phyloP scores from a whole-genome alignment of 179 eudicot genomes.

The Spinacia oleracea region DNA sequence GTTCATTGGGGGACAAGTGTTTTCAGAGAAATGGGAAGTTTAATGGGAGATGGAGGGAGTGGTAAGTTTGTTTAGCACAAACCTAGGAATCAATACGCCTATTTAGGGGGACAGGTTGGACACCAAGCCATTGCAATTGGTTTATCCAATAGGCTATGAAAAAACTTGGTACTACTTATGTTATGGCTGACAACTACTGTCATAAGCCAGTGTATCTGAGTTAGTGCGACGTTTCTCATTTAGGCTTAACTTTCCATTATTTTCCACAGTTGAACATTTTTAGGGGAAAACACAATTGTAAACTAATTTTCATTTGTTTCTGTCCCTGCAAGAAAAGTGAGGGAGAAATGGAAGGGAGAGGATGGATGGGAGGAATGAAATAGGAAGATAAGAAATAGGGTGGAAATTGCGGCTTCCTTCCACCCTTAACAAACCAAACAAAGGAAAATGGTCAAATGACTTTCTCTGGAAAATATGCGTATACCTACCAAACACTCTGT shows the following conservation, averaged over 20 bases:
- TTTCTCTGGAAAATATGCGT: too few relatives aligned
- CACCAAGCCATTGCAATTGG: background rate
- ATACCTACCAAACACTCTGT: background rate
- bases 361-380: background rate
- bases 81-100: constrained; percentile 4
- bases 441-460: background rate
- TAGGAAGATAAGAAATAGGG: background rate
- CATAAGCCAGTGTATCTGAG: background rate
- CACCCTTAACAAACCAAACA: background rate
- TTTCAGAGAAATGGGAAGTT: too few relatives aligned
- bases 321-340: background rate
- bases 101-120: background rate
- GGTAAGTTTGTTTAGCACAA: constrained; percentile 4
- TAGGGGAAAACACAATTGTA: background rate
- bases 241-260: background rate
- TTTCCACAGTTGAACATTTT: background rate
- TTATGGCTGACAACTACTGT: background rate
- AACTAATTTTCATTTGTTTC: too few relatives aligned
- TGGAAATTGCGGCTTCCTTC: background rate
- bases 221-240: background rate
- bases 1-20: too few relatives aligned
- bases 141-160: background rate
- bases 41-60: too few relatives aligned
- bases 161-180: background rate
- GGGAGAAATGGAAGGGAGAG: background rate